Percentiles rank a stretch among this genome's conserved stretches.
These are phyloP conservation scores for Candida sojae DNA, from an alignment of 1,139 yeast species.

Conservation along the genomic window DNA sequence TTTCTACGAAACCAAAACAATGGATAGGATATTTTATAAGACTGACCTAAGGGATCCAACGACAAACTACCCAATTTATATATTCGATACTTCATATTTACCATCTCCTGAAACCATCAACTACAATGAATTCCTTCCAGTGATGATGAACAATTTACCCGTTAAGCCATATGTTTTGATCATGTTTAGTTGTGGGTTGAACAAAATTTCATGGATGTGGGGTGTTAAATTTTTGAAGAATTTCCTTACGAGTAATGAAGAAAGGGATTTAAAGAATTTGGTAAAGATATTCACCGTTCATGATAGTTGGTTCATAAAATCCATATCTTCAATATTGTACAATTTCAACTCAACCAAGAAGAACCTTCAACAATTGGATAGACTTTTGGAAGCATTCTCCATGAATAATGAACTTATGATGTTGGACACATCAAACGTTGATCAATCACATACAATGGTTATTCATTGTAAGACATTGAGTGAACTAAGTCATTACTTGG, in stretches of 20 bases:
- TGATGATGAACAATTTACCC: slow-evolving; percentile 49
- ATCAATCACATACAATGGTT: slow-evolving; percentile 9
- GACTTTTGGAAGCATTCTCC: slow-evolving; percentile 30
- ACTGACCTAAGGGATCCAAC: slow-evolving; percentile 61
- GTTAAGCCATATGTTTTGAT: slow-evolving; percentile 60
- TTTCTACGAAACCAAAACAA: slow-evolving; percentile 11
- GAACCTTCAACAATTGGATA: slow-evolving; percentile 30
- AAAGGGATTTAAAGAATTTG: slow-evolving; percentile 50
- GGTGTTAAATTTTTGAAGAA: slow-evolving; percentile 73
- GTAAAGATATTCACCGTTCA: slow-evolving; percentile 78
- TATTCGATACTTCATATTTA: slow-evolving; percentile 74
- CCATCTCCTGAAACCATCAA: slow-evolving; percentile 55
- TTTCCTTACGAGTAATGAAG: slow-evolving; percentile 50
- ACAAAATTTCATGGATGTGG: slow-evolving; percentile 71
- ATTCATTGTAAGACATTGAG: slow-evolving; percentile 54
- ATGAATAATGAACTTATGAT: slow-evolving; percentile 9
- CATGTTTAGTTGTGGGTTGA: slow-evolving; percentile 80
- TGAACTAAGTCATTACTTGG: slow-evolving; percentile 64
- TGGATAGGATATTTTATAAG: slow-evolving; percentile 60
- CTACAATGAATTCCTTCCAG: slow-evolving; percentile 44
- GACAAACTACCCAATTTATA: slow-evolving; percentile 64
- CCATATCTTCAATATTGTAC: slow-evolving; percentile 71
- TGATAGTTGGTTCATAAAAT: slow-evolving; percentile 87
- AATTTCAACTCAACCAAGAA: slow-evolving; percentile 45
- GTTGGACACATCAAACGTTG: neutral